Evolutionary conservation across 2,329 filamentous ascomycete genomes (phyloP), one percentile per base, ranked within the genome.

Genomic region (Thielaviopsis ethacetica): DNA sequence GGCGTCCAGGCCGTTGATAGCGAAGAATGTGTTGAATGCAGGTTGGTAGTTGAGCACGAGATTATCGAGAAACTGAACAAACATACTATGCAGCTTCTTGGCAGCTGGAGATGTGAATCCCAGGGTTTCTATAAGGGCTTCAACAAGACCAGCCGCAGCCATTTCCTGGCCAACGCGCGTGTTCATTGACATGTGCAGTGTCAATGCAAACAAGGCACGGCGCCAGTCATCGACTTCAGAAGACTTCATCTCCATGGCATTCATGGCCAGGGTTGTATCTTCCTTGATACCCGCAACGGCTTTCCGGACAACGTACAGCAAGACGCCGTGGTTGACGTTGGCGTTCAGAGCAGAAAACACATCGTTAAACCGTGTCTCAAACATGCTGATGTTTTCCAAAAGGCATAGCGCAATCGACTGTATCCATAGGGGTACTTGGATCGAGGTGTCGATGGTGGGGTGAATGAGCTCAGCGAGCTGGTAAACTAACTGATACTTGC

Each of bases 391-490:
- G n/a, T 88, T 87, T 68, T 96, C 90, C 56, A 99, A 76, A 0
- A 91, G 80, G 56, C 82, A 80, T 57, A 98, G 76, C 7, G 89
- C 87, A 61, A 91, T 82, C 1, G 88, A 88, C 69, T 97, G 91
- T 22, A 95, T 75, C 70, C 84, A 82, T 54, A 85, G 74, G 5
- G 91, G 87, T 22, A 94, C 80, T 10, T 79, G 75, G 19, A 77
- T 71, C 57, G 85, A 50, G 21, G 82, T 84, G 66, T 85, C 83
- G 5, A 82, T 78, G 4, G 88, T 84, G 12, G 91, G 88, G 65
- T 95, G 91, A 22, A 97, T 85, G 60, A 98, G 75, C 68, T 97
- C 91, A 19, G 88, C 88, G 44, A 98, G 80, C 70, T 98, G 94
- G 66, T 94, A 94, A 3, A 89, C 85, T 24, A 98, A 77, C 70